Conservation (phyloP, 2,329 filamentous ascomycete species). For the Cercospora sp. region DNA sequence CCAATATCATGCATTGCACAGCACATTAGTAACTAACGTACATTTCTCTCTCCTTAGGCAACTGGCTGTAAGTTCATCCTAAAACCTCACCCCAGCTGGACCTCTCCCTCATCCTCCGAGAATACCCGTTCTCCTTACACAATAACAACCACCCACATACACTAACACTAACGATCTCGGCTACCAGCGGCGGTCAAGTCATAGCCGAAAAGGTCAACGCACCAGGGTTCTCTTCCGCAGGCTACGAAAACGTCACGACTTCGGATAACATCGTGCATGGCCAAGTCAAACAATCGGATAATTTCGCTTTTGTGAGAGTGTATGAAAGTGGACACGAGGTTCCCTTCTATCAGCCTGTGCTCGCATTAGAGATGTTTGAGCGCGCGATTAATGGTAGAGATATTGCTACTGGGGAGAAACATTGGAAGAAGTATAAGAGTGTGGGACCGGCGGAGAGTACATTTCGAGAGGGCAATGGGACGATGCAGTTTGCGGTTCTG, state of each 20-base stretch:
- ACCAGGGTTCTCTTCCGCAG: conserved; percentile 46
- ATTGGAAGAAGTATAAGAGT: conserved; percentile 25
- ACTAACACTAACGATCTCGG: conserved; percentile 34
- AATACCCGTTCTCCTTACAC: background rate
- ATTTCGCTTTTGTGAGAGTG: conserved; percentile 54
- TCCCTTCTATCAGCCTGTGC: conserved; percentile 55
- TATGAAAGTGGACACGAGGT: conserved; percentile 54
- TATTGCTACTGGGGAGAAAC: conserved; percentile 50
- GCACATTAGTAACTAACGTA: background rate
- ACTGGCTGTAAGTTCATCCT: conserved; percentile 40
- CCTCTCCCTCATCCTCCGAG: background rate
- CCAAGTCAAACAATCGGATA: conserved; percentile 54
- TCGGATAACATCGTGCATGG: conserved; percentile 49
- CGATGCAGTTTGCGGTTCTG: conserved; percentile 49
- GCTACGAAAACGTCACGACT: conserved; percentile 51
- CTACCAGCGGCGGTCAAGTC: conserved; percentile 41
- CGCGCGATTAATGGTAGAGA: conserved; percentile 52
- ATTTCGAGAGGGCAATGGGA: conserved; percentile 46
- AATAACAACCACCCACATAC: background rate
- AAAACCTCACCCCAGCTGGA: background rate
- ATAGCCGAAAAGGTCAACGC: conserved; percentile 45
- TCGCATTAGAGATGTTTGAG: conserved; percentile 52
- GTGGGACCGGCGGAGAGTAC: conserved; percentile 32
- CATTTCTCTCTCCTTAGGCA: conserved; percentile 27
- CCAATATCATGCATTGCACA: background rate